Conservation (phyloP, 352 stramenopile species). For the Phytopythium sindhum region DNA sequence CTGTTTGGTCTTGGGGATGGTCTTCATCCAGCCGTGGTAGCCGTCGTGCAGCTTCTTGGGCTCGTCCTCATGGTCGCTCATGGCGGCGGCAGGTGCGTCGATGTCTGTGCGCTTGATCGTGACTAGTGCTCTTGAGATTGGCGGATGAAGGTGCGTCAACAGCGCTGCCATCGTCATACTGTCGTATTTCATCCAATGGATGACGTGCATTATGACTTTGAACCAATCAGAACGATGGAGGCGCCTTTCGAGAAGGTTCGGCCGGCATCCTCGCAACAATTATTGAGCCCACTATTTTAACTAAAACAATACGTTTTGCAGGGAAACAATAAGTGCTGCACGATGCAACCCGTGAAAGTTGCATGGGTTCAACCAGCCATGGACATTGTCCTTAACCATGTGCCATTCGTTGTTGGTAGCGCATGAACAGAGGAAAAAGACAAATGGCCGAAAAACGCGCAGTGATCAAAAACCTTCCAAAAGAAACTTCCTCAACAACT, state of each 20-base stretch:
- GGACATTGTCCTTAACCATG: too few species aligned
- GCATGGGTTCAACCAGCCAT: too few species aligned
- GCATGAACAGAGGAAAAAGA: too few species aligned
- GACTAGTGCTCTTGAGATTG: neutral
- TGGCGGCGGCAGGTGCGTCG: neutral
- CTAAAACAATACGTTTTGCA: too few species aligned
- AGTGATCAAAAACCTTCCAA: too few species aligned
- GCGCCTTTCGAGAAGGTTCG: conserved; percentile 4
- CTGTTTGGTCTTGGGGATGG: conserved; percentile 78
- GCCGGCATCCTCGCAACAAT: too few species aligned
- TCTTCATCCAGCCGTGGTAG: conserved; percentile 89
- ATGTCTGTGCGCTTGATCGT: neutral
- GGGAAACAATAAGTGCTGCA: too few species aligned
- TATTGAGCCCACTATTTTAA: too few species aligned
- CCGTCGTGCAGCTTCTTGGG: conserved; percentile 71
- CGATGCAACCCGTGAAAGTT: too few species aligned
- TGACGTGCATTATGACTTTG: neutral
- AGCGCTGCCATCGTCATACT: neutral
- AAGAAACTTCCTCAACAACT: too few species aligned
- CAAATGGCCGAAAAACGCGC: too few species aligned
- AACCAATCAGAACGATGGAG: neutral
- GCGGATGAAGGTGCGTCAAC: neutral
- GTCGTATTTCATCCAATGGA: neutral
- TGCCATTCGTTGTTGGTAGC: too few species aligned
- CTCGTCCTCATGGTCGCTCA: conserved; percentile 34